Percentiles rank a stretch among this genome's conserved stretches.
Conservation (phyloP, 2,329 filamentous ascomycete genomes). For the Beauveria rudraprayagi region DNA sequence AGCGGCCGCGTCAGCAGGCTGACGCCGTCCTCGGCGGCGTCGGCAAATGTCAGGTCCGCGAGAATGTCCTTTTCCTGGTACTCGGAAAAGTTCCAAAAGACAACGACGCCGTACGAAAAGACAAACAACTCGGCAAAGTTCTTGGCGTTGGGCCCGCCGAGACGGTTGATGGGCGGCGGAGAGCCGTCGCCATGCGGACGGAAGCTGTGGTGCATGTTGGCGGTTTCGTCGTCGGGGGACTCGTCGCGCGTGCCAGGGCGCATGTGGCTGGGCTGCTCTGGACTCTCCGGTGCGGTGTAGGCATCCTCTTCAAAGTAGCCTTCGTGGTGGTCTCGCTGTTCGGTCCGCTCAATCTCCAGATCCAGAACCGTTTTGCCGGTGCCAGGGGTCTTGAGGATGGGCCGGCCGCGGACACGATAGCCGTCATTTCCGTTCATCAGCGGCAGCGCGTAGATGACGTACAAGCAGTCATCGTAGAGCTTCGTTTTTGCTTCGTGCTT, state of each 20-base stretch:
- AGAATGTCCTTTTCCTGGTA: constrained; percentile 93
- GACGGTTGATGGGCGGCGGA: constrained; percentile 46
- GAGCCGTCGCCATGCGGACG: constrained; percentile 30
- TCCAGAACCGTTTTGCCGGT: constrained; percentile 84
- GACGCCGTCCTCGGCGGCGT: constrained; percentile 52
- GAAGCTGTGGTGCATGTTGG: constrained; percentile 18
- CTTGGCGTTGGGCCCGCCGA: constrained; percentile 59
- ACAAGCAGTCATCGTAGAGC: constrained; percentile 94
- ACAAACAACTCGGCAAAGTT: constrained; percentile 93
- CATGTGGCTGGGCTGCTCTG: constrained; percentile 23
- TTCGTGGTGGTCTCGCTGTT: constrained; percentile 80
- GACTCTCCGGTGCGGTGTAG: constrained; percentile 32
- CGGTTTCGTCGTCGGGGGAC: constrained; percentile 18
- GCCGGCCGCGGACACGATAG: constrained; percentile 81
- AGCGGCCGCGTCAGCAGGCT: constrained; percentile 72
- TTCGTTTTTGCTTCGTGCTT: constrained; percentile 89
- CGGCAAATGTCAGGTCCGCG: constrained; percentile 85
- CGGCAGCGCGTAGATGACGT: constrained; percentile 89
- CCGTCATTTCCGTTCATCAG: constrained; percentile 79
- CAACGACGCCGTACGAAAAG: constrained; percentile 92
- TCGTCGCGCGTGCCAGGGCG: constrained; percentile 23
- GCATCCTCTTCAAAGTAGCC: constrained; percentile 77
- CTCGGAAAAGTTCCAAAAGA: constrained; percentile 98
- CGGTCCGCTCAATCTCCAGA: constrained; percentile 91
- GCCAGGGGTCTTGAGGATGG: constrained; percentile 84